phyloP scores from a whole-genome alignment of 2,329 filamentous ascomycete species.

The Microdochium nivale region DNA sequence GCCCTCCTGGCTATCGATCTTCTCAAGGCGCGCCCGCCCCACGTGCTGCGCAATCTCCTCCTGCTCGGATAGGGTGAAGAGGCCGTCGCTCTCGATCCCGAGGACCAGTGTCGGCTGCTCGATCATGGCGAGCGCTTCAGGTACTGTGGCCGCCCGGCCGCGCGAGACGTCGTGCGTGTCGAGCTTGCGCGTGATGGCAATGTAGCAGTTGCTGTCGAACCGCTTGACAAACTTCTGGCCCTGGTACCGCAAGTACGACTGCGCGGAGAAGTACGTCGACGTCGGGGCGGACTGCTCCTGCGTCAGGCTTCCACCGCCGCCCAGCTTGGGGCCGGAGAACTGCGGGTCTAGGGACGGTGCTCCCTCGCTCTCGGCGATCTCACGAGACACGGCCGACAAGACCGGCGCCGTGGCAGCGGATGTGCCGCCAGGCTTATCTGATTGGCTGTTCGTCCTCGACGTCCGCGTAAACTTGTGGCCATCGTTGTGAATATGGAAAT shows the following conservation, averaged over 20 bases:
- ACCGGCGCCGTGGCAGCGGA: conserved; percentile 11
- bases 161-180: conserved; percentile 94
- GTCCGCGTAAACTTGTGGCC: conserved; percentile 58
- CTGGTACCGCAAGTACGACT: conserved; percentile 95
- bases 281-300: conserved; percentile 26
- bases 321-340: conserved; percentile 55
- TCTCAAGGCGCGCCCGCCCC: conserved; percentile 66
- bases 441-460: conserved; percentile 38
- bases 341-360: conserved; percentile 47
- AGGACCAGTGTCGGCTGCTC: conserved; percentile 85
- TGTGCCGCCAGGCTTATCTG: conserved; percentile 10
- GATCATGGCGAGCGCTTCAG: conserved; percentile 70
- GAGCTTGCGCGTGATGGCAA: conserved; percentile 94
- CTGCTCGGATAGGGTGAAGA: conserved; percentile 97
- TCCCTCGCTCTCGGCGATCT: not conserved
- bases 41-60: conserved; percentile 81
- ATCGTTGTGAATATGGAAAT: conserved; percentile 78
- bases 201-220: conserved; percentile 98
- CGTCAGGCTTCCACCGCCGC: conserved; percentile 36
- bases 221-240: conserved; percentile 93
- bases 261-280: conserved; percentile 92
- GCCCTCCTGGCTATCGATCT: conserved; percentile 88
- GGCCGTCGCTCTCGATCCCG: conserved; percentile 88
- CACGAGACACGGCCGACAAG: conserved; percentile 1
- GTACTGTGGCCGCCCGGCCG: conserved; percentile 57